Percentiles rank a stretch among this genome's conserved stretches.
Evolutionary conservation across 306 rosid genomes (phyloP).

Genomic region (Medicago arabica): DNA sequence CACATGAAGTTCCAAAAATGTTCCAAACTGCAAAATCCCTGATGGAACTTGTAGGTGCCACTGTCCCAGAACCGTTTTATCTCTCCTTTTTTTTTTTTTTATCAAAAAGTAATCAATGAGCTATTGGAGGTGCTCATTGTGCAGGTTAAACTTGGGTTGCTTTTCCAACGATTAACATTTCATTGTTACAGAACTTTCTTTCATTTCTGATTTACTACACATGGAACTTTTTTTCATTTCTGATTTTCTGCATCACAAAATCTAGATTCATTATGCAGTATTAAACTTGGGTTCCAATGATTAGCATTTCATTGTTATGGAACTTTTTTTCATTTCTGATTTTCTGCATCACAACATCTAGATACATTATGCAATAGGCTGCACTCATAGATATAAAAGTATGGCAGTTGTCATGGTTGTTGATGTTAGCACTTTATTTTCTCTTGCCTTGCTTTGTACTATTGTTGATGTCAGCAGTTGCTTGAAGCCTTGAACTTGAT

Average conservation of each 20-base stretch:
- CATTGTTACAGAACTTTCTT: not conserved
- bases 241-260: conserved; percentile 16
- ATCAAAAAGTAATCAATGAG: not conserved
- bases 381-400: not conserved
- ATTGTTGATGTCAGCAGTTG: conserved; percentile 23
- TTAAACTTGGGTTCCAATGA: not conserved
- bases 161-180: conserved; percentile 9
- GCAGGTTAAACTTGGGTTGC: not conserved
- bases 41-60: conserved; percentile 72
- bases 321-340: conserved; percentile 7
- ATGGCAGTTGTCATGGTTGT: not conserved
- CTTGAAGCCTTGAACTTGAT: conserved; percentile 22
- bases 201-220: conserved; percentile 8
- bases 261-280: conserved; percentile 27
- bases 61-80: conserved; percentile 27
- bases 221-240: not conserved
- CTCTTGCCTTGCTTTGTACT: not conserved
- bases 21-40: conserved; percentile 78
- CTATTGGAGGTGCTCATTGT: conserved; percentile 28
- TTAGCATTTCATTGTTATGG: conserved; percentile 2
- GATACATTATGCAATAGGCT: conserved; percentile 27
- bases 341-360: conserved; percentile 14
- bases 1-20: conserved; percentile 80
- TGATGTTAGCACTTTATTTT: conserved; percentile 17
- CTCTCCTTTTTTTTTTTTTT: not conserved